A percentile compares a stretch with the other conserved stretches of the same genome.
These are phyloP conservation scores for Spathaspora sp. DNA, from an alignment of 805 yeast species.

Conservation along the genomic window DNA sequence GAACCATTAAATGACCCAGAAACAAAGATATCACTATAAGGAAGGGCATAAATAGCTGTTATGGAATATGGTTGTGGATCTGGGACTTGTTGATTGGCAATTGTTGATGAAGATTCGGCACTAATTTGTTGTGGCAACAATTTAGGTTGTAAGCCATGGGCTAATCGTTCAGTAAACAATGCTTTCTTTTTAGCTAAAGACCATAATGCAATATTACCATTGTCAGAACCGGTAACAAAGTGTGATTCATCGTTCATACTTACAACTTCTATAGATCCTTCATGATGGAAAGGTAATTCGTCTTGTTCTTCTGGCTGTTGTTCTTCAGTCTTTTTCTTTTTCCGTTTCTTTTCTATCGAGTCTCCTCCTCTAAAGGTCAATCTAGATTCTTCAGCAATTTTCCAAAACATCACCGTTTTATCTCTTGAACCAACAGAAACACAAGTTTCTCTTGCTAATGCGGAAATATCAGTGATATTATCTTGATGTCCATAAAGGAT, in stretches of 20 bases:
- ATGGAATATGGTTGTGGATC: slow-evolving; percentile 79
- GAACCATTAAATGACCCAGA: slow-evolving; percentile 88
- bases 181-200: slow-evolving; percentile 88
- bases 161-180: slow-evolving; percentile 57
- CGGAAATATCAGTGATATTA: slow-evolving; percentile 73
- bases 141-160: slow-evolving; percentile 69
- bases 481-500: slow-evolving; percentile 96
- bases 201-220: slow-evolving; percentile 90
- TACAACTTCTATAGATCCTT: slow-evolving; percentile 89
- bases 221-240: slow-evolving; percentile 93
- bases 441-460: slow-evolving; percentile 84
- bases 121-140: slow-evolving; percentile 39
- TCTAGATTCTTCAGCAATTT: slow-evolving; percentile 91
- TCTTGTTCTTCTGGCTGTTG: slow-evolving; percentile 6
- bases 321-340: slow-evolving; percentile 23
- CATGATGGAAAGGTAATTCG: slow-evolving; percentile 44
- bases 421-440: slow-evolving; percentile 95
- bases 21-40: slow-evolving; percentile 78
- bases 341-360: slow-evolving; percentile 38
- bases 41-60: slow-evolving; percentile 76
- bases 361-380: slow-evolving; percentile 93
- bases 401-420: slow-evolving; percentile 94
- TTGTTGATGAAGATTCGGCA: slow-evolving; percentile 54
- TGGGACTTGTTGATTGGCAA: slow-evolving; percentile 52
- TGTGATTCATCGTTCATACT: slow-evolving; percentile 89